phyloP scores from a whole-genome alignment of 768 basidiomycete species.

The Phanerochaete sordida region DNA sequence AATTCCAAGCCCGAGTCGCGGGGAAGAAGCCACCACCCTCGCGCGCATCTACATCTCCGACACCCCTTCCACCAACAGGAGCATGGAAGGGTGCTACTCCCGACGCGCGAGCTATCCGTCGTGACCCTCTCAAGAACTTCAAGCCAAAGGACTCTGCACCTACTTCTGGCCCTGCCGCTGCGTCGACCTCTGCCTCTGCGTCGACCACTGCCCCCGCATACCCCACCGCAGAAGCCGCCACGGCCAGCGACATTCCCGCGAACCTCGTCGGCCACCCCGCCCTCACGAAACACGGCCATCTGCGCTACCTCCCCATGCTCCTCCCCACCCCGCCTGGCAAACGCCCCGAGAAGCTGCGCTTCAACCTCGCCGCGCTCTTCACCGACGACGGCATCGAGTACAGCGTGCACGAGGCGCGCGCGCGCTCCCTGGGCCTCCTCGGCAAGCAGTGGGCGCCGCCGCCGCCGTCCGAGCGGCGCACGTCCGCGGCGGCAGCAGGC shows the following conservation, averaged over 20 bases:
- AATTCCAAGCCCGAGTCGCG: conserved; percentile 61
- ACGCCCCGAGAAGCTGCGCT: conserved; percentile 67
- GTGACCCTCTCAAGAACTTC: conserved; percentile 35
- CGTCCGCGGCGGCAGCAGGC: conserved; percentile 34
- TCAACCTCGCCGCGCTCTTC: conserved; percentile 66
- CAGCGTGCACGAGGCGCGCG: conserved; percentile 79
- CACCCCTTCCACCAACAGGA: conserved; percentile 1
- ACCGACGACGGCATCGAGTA: conserved; percentile 80
- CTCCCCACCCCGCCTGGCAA: conserved; percentile 65
- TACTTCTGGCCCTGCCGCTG: neutral
- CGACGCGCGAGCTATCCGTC: conserved; percentile 25
- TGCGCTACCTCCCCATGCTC: conserved; percentile 70
- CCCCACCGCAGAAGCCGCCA: conserved; percentile 20
- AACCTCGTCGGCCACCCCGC: neutral
- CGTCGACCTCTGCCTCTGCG: conserved; percentile 27
- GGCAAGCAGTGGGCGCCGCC: conserved; percentile 85
- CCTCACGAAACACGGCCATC: conserved; percentile 22
- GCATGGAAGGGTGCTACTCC: conserved; percentile 21
- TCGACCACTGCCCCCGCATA: conserved; percentile 16
- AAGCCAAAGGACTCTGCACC: neutral
- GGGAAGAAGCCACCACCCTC: conserved; percentile 14
- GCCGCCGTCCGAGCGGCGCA: conserved; percentile 33
- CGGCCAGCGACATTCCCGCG: conserved; percentile 15
- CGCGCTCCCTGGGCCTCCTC: conserved; percentile 75
- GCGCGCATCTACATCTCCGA: conserved; percentile 11